Evolutionary conservation across 1,284 basidiomycete genomes (phyloP).

Genomic region (Puccinia sorghi): DNA sequence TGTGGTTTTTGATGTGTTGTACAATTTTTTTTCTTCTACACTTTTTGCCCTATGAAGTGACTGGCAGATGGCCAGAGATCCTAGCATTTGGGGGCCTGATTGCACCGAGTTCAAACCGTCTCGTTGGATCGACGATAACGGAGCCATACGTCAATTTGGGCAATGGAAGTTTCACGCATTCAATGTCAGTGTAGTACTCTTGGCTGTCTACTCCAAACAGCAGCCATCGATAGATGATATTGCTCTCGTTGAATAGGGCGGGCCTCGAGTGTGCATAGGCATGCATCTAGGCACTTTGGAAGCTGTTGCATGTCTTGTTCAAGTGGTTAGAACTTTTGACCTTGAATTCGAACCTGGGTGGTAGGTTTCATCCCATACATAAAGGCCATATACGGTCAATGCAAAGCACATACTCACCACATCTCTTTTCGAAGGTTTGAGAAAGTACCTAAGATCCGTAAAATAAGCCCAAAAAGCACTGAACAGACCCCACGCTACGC

Average conservation of each 20-base stretch:
- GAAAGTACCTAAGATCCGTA: conserved; percentile 42
- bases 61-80: conserved; percentile 52
- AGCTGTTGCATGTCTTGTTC: conserved; percentile 34
- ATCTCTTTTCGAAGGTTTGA: conserved; percentile 15
- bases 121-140: conserved; percentile 51
- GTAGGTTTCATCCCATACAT: conserved; percentile 2
- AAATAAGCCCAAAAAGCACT: conserved; percentile 36
- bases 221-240: neutral
- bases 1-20: neutral
- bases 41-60: conserved; percentile 49
- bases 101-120: conserved; percentile 51
- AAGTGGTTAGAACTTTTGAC: conserved; percentile 40
- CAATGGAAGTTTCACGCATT: conserved; percentile 50
- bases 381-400: neutral
- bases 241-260: conserved; percentile 17
- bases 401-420: neutral
- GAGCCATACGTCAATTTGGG: conserved; percentile 32
- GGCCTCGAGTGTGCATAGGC: conserved; percentile 46
- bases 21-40: conserved; percentile 6
- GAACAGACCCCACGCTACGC: conserved; percentile 40
- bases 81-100: conserved; percentile 52
- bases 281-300: conserved; percentile 45
- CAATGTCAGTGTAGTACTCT: conserved; percentile 34
- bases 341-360: conserved; percentile 44
- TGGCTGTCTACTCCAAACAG: neutral